Base-by-base conservation (phyloP, 805 yeast genomes). In the Candida mattraensis region DNA sequence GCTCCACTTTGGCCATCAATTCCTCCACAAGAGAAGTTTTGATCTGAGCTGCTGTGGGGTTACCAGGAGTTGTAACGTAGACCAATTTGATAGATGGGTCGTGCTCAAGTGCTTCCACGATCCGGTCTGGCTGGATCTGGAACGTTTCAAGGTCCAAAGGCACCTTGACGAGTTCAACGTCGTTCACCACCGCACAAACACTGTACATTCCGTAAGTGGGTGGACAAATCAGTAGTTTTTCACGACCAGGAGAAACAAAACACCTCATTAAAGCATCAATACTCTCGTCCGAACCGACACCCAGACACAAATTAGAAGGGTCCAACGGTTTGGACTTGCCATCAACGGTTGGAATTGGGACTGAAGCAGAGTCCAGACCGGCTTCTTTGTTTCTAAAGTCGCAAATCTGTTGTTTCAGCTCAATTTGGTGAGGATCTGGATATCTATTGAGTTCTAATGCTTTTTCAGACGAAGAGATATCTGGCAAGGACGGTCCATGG, bases 121-220 rank as follows among this genome's bases (percentile, higher is more conserved):
- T 75, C 9, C 64, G 68, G 0, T 70, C 76, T 3, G 76, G 66
- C 44, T 83, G 76, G 30, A 87, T 64, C 39, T 79, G 80, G 58
- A 84, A 83, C n/a, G 72, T 66, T 32, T 71, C 70, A 43, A 83
- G 75, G 31, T 78, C 76, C 23, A 89, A 72, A 7, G 95, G 89
- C 12, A 87, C 89, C 41, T 74, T 70, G 11, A 78, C 87, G 24
- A 85, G 69, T 18, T 71, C 86, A 7, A 91, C 85, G 52, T 93
- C 98, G 55, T 93, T 93, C 40, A 93, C 83, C 18, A 78, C 76
- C 2, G 97, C 94, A 56, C 95, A 83, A 21, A 93, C 89, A 4
- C 84, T 66, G 69, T 93, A 93, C 99, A 93, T 93, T 5, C 98
- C 97, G 56, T 93, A 93, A 0, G 99, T 93, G 27, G 99, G 98